These are phyloP conservation scores for Paecilomyces dactylethromorphus DNA, from an alignment of 2,329 filamentous ascomycete species.

Conservation along the genomic window DNA sequence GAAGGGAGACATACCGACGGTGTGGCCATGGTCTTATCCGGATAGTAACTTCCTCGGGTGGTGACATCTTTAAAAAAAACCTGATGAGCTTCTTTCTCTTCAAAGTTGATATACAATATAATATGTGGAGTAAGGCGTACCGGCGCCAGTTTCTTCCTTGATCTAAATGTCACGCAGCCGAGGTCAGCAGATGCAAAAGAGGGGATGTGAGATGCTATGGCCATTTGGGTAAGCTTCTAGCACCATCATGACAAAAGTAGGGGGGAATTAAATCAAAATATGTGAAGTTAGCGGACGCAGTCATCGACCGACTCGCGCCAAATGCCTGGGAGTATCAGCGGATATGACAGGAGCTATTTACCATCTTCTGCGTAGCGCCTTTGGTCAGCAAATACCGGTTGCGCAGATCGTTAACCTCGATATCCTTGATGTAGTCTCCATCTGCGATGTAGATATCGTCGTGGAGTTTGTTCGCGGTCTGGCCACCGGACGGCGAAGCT, in stretches of 20 bases:
- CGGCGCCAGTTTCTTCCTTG: conserved; percentile 98
- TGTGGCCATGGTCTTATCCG: conserved; percentile 96
- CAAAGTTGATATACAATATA: conserved; percentile 41
- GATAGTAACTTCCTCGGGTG: conserved; percentile 91
- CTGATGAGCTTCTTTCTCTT: conserved; percentile 55
- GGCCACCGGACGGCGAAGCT: conserved; percentile 44
- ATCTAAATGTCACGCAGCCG: conserved; percentile 87
- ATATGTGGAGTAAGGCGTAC: conserved; percentile 62
- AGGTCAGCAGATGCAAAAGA: conserved; percentile 93
- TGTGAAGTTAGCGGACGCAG: conserved; percentile 25
- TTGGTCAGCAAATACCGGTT: conserved; percentile 97
- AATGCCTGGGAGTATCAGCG: conserved; percentile 58
- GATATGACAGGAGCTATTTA: conserved; percentile 74
- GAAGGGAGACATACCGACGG: conserved; percentile 61
- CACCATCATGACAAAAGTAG: conserved; percentile 46
- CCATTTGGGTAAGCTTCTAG: conserved; percentile 63
- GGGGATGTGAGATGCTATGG: conserved; percentile 52
- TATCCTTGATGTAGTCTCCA: conserved; percentile 97
- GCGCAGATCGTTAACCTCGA: conserved; percentile 95
- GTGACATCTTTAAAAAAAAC: conserved; percentile 79
- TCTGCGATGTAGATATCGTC: conserved; percentile 90
- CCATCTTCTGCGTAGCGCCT: conserved; percentile 97
- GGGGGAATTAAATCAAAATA: conserved; percentile 27
- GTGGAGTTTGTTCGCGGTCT: conserved; percentile 57
- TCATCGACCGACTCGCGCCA: conserved; percentile 28